These are phyloP conservation scores for Mycena galericulata DNA, from an alignment of 768 basidiomycete genomes.

Conservation along the genomic window DNA sequence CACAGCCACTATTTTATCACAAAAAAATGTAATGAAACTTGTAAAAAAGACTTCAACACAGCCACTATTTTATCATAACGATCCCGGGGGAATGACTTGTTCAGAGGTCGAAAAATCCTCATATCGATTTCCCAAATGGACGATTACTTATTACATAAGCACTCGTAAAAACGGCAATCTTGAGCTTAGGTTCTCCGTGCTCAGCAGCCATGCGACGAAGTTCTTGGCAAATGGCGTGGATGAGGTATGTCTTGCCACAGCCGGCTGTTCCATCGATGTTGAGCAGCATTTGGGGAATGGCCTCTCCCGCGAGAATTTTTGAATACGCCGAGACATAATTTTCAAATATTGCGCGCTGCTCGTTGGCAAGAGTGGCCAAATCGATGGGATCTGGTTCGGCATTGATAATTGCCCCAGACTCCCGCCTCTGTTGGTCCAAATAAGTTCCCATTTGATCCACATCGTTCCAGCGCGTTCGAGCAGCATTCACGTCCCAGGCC, in stretches of 20 bases:
- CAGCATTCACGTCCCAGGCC: slow-evolving; percentile 10
- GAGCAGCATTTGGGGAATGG: neutral
- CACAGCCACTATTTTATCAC: too few relatives aligned
- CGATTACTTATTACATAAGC: too few relatives aligned
- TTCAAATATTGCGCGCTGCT: slow-evolving; percentile 5
- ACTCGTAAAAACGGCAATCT: too few relatives aligned
- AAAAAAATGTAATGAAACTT: too few relatives aligned
- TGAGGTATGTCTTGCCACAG: slow-evolving; percentile 27
- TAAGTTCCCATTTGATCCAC: neutral
- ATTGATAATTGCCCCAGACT: neutral
- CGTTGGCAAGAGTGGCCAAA: neutral
- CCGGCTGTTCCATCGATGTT: slow-evolving; percentile 25
- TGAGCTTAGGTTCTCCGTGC: neutral
- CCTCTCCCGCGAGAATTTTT: neutral
- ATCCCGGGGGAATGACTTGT: too few relatives aligned
- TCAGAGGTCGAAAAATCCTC: too few relatives aligned
- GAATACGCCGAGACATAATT: neutral
- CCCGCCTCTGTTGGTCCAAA: neutral
- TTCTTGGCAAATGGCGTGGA: slow-evolving; percentile 21
- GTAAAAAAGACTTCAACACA: too few relatives aligned
- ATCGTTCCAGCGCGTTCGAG: slow-evolving; percentile 8
- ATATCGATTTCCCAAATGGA: too few relatives aligned
- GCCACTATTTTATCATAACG: too few relatives aligned
- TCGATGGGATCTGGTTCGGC: neutral
- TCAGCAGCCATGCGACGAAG: slow-evolving; percentile 7